phyloP scores from a whole-genome alignment of 768 basidiomycete genomes.

The Lactarius quietus region DNA sequence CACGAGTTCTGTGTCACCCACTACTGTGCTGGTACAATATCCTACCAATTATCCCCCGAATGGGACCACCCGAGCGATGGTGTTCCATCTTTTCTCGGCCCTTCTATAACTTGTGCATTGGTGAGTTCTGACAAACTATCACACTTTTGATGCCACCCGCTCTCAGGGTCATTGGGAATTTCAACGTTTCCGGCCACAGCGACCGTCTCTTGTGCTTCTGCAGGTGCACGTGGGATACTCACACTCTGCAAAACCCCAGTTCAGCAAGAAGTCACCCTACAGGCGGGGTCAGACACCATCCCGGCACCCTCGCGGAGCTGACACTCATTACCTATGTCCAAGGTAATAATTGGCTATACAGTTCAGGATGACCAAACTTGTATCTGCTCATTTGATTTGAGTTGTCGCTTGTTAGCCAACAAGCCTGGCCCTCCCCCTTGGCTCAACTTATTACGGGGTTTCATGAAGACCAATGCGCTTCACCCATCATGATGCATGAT shows the following conservation, averaged over 20 bases:
- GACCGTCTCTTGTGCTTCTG: background rate
- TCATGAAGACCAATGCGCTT: background rate
- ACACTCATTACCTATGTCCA: background rate
- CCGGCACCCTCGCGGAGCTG: background rate
- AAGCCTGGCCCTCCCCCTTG: background rate
- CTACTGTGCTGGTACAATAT: background rate
- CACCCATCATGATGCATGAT: background rate
- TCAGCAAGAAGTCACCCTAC: background rate
- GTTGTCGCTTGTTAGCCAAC: background rate
- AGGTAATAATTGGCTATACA: background rate
- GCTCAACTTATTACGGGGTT: background rate
- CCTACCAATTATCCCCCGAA: background rate
- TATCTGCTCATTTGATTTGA: background rate
- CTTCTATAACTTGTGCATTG: background rate
- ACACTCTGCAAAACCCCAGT: background rate
- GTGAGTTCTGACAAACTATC: background rate
- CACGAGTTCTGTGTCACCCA: background rate
- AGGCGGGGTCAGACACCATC: background rate
- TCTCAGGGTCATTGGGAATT: background rate
- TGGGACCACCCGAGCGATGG: background rate
- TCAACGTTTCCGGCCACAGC: no score
- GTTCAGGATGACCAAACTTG: conserved; percentile 2
- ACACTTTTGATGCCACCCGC: background rate
- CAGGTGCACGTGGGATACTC: background rate
- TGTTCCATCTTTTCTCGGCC: background rate